Percentiles rank a stretch among this genome's conserved stretches.
These are phyloP conservation scores for Juglanconis oblonga DNA, from an alignment of 2,329 filamentous ascomycete genomes.

Conservation along the genomic window DNA sequence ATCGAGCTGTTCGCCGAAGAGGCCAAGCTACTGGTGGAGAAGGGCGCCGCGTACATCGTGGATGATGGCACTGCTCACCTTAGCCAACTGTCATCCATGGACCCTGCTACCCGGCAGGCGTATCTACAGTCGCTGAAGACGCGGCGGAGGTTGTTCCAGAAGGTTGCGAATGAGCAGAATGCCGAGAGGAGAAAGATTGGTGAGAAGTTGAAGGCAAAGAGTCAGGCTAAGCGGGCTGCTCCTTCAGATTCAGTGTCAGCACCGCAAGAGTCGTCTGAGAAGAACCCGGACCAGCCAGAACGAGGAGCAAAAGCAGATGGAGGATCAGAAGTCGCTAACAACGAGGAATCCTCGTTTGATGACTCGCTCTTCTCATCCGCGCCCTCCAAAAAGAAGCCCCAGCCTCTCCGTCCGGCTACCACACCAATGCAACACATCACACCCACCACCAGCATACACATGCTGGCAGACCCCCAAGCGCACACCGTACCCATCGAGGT, in stretches of 20 bases:
- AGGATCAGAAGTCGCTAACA: neutral
- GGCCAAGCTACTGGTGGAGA: slow-evolving; percentile 74
- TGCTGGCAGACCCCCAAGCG: slow-evolving; percentile 23
- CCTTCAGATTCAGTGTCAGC: neutral
- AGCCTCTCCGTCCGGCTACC: slow-evolving; percentile 6
- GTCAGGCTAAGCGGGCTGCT: neutral
- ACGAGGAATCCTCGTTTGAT: neutral
- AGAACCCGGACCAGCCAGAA: neutral
- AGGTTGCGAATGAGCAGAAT: slow-evolving; percentile 37
- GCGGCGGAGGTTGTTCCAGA: slow-evolving; percentile 40
- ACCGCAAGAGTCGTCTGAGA: neutral
- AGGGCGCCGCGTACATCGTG: slow-evolving; percentile 72
- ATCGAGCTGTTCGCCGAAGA: slow-evolving; percentile 91
- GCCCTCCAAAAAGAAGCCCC: neutral
- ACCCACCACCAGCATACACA: slow-evolving; percentile 35
- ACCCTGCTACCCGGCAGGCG: slow-evolving; percentile 54
- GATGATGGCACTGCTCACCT: slow-evolving; percentile 75
- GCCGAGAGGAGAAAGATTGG: slow-evolving; percentile 29
- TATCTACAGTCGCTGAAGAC: slow-evolving; percentile 60
- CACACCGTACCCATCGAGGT: slow-evolving; percentile 21
- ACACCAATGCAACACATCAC: slow-evolving; percentile 39
- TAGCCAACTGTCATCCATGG: slow-evolving; percentile 56
- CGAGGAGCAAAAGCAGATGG: neutral
- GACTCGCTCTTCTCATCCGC: slow-evolving; percentile 3
- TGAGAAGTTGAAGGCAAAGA: slow-evolving; percentile 11